Evolutionary conservation across 495 filamentous ascomycete species (phyloP).

Genomic region (Podospora pseudopauciseta): DNA sequence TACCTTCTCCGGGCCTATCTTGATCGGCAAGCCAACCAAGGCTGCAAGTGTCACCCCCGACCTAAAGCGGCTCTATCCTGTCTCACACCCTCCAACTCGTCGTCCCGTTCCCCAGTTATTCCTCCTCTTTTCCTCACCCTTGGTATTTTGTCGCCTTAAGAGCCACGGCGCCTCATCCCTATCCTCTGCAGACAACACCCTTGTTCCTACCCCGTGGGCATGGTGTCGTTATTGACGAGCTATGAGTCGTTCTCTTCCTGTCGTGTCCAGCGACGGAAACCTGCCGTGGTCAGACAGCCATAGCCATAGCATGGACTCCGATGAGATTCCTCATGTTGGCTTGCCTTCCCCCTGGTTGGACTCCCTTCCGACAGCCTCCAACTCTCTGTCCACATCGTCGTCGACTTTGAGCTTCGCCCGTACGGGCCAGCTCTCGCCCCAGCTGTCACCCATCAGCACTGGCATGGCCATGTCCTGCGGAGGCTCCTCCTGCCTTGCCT

Average conservation of each 20-base stretch:
- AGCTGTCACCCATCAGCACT: slow-evolving; percentile 41
- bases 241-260: slow-evolving; percentile 42
- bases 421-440: slow-evolving; percentile 43
- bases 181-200: slow-evolving; percentile 3
- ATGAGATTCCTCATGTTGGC: slow-evolving; percentile 36
- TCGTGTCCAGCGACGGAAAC: slow-evolving; percentile 41
- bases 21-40: slow-evolving; percentile 7
- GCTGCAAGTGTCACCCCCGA: slow-evolving; percentile 8
- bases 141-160: slow-evolving; percentile 19
- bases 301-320: slow-evolving; percentile 43
- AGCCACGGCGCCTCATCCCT: slow-evolving; percentile 15
- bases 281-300: slow-evolving; percentile 42
- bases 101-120: background rate
- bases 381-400: slow-evolving; percentile 21
- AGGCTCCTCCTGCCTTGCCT: slow-evolving; percentile 24
- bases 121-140: slow-evolving; percentile 5
- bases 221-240: slow-evolving; percentile 42
- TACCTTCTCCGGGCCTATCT: slow-evolving; percentile 5
- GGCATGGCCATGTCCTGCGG: slow-evolving; percentile 39
- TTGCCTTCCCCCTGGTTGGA: slow-evolving; percentile 40
- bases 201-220: slow-evolving; percentile 23
- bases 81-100: background rate
- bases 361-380: slow-evolving; percentile 24
- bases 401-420: slow-evolving; percentile 30
- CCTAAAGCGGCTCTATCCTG: slow-evolving; percentile 8